Base-by-base conservation (phyloP, 2,329 filamentous ascomycete species). In the Pestalotiopsis sp. region DNA sequence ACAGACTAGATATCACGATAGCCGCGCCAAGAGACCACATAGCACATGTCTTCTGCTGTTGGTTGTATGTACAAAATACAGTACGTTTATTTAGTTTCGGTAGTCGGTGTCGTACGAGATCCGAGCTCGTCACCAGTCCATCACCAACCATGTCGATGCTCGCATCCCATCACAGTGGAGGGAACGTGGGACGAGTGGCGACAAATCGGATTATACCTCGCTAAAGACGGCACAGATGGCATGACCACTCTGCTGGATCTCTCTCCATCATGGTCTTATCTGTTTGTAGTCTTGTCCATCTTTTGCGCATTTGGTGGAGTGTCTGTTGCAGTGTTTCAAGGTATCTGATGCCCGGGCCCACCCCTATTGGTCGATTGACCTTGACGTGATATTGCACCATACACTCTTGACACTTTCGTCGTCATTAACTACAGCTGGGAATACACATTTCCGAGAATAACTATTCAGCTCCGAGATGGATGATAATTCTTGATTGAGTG, bases 361-460 rank as follows among this genome's bases (percentile, higher is more conserved):
- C 45, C 17, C 38, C 49, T 7, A 64, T 64, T 64, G 39, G 61
- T 25, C 61, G 25, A 64, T 64, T 49, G n/a, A 7, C 9, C 56
- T 69, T 69, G 68, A 67, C 68, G 68, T 67, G 64, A 69, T 69
- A 69, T 69, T 64, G 68, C 68, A 69, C 64, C 68, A 69, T 69
- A 64, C 64, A 64, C 49, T 59, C 39, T 64, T 1, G 3, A 49
- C 59, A 31, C 65, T 45, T 27, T 36, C 23, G 36, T 61, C 36
- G 36, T 49, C 58, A 58, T n/a, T 25, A 45, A 39, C 12, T 9
- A 56, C 39, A 13, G 23, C 14, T 12, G 14, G 25, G 14, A 64
- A 56, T 36, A 9, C 14, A 49, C 39, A 64, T 12, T 27, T 14
- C n/a, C 38, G 20, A 11, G 62, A n/a, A 20, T 23, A 17, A 36